Evolutionary conservation across 2,329 filamentous ascomycete species (phyloP).

Genomic region (Botrytis galanthina): DNA sequence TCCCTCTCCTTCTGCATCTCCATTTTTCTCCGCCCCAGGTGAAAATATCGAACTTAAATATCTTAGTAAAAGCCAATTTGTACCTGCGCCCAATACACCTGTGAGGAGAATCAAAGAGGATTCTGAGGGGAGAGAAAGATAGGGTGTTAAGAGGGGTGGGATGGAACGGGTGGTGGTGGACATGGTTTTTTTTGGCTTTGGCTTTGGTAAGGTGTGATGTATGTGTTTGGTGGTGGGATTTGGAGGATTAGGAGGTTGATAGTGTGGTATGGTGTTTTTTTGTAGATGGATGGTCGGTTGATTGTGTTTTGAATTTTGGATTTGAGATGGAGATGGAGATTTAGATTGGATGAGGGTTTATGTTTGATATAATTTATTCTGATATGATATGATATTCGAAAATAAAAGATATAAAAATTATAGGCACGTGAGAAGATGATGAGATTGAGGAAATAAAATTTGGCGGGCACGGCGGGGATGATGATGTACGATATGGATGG

Average conservation of each 20-base stretch:
- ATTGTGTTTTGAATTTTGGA: not conserved
- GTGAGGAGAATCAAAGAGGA: slow-evolving; percentile 65
- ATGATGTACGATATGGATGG: not conserved
- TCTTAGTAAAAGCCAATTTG: slow-evolving; percentile 64
- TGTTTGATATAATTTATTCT: not conserved
- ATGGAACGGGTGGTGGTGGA: slow-evolving; percentile 29
- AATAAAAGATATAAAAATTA: not conserved
- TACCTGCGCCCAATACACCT: slow-evolving; percentile 60
- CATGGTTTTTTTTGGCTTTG: not conserved
- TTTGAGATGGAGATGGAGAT: not conserved
- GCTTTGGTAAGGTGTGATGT: not conserved
- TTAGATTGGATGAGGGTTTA: not conserved
- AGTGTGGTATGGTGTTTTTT: too few species aligned
- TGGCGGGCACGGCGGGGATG: not conserved
- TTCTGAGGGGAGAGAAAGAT: slow-evolving; percentile 57
- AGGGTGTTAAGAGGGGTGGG: slow-evolving; percentile 63
- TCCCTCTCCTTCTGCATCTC: not conserved
- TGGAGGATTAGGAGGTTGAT: too few species aligned
- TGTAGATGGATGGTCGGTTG: not conserved
- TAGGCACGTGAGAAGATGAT: not conserved
- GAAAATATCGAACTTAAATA: slow-evolving; percentile 43
- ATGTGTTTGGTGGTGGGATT: not conserved
- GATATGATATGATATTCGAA: not conserved
- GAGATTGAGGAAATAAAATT: not conserved
- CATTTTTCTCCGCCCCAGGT: slow-evolving; percentile 10